phyloP scores from a whole-genome alignment of 164 flowering plant genomes.

The Euptelea pleiosperma region DNA sequence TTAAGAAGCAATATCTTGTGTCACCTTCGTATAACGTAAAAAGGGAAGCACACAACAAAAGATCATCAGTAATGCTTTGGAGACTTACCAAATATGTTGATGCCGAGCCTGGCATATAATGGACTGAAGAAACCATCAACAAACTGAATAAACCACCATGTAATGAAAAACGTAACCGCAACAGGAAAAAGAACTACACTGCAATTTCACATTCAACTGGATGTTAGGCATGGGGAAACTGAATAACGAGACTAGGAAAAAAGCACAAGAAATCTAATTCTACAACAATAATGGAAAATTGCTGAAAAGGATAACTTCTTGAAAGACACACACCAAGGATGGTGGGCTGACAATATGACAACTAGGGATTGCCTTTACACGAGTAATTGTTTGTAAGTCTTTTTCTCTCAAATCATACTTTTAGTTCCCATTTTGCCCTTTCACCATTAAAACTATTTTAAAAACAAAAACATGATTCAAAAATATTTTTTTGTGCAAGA shows the following conservation, averaged over 20 bases:
- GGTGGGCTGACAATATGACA: no score
- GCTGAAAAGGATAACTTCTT: no score
- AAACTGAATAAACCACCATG: constrained; percentile 73
- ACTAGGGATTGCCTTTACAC: no score
- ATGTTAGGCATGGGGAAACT: constrained; percentile 10
- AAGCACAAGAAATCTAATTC: neutral
- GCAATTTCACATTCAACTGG: constrained; percentile 22
- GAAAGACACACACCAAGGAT: no score
- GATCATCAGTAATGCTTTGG: neutral
- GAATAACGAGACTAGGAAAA: no score
- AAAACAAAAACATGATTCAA: no score
- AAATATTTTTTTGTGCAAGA: no score
- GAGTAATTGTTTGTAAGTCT: no score
- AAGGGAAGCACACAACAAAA: neutral
- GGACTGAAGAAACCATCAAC: constrained; percentile 94
- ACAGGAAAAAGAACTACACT: constrained; percentile 80
- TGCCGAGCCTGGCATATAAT: constrained; percentile 65
- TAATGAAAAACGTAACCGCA: constrained; percentile 62
- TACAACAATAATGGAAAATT: neutral
- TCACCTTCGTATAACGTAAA: neutral
- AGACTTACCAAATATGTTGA: constrained; percentile 68
- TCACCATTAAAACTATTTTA: no score
- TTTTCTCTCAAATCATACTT: no score
- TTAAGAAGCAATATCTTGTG: neutral
- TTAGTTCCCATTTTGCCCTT: no score